Percentiles rank a stretch among this genome's conserved stretches.
phyloP scores from a whole-genome alignment of 1,284 basidiomycete species.

The Xanthoconium separans region DNA sequence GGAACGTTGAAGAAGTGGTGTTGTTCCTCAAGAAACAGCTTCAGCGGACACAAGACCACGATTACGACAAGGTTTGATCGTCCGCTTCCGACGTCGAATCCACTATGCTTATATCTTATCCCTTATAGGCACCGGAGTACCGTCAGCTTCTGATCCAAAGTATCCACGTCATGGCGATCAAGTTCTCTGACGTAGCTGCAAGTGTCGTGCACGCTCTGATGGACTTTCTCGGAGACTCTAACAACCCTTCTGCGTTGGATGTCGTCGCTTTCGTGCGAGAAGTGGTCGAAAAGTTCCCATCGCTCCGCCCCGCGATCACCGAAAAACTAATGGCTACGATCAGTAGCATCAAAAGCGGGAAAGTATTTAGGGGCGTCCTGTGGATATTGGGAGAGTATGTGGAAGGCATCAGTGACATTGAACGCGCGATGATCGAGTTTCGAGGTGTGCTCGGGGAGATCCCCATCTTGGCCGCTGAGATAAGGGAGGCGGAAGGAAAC shows the following conservation, averaged over 20 bases:
- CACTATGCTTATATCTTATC: neutral
- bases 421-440: conserved; percentile 77
- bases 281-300: conserved; percentile 97
- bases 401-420: conserved; percentile 64
- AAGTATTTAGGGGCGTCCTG: conserved; percentile 94
- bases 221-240: conserved; percentile 97
- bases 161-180: conserved; percentile 95
- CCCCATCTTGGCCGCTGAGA: conserved; percentile 91
- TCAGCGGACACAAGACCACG: conserved; percentile 84
- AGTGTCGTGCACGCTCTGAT: conserved; percentile 97
- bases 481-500: conserved; percentile 64
- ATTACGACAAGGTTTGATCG: conserved; percentile 72
- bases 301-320: conserved; percentile 82
- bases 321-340: conserved; percentile 87
- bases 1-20: conserved; percentile 98
- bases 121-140: conserved; percentile 83
- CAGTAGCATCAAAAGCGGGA: conserved; percentile 91
- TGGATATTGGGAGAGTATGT: conserved; percentile 99
- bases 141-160: conserved; percentile 96
- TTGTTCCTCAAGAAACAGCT: conserved; percentile 97
- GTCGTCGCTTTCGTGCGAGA: conserved; percentile 96
- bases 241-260: conserved; percentile 93
- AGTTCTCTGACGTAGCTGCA: conserved; percentile 97
- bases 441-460: conserved; percentile 93
- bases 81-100: neutral